Evolutionary conservation across 208 protist genomes (phyloP).

Genomic region (Chromosphaera perkinsii): DNA sequence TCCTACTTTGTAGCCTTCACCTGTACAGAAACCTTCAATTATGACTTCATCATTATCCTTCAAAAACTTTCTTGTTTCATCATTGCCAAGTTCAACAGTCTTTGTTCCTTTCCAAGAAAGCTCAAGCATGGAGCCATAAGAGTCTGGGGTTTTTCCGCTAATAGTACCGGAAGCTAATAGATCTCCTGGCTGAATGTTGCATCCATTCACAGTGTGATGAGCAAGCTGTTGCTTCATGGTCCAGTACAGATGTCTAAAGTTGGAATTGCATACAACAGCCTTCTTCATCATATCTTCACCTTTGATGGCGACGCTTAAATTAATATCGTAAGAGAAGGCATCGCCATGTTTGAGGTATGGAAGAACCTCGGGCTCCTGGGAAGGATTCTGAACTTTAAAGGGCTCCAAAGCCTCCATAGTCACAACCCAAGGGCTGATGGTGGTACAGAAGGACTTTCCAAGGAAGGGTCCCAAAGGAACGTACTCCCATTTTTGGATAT

Average conservation of each 20-base stretch:
- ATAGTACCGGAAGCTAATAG: constrained; percentile 75
- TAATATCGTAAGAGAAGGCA: constrained; percentile 52
- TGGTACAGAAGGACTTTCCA: constrained; percentile 72
- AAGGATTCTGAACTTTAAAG: constrained; percentile 46
- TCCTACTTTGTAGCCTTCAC: constrained; percentile 63
- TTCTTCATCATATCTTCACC: background rate
- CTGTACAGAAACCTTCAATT: constrained; percentile 58
- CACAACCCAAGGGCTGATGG: constrained; percentile 81
- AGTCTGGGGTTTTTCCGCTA: constrained; percentile 50
- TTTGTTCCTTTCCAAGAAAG: constrained; percentile 66
- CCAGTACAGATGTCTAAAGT: constrained; percentile 78
- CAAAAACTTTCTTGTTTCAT: constrained; percentile 65
- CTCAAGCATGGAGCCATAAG: constrained; percentile 73
- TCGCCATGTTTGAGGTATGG: constrained; percentile 55
- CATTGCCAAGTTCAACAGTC: constrained; percentile 47
- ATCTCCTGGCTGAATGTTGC: constrained; percentile 72
- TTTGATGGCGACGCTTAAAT: constrained; percentile 47
- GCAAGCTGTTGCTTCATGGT: constrained; percentile 71
- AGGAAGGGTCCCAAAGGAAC: constrained; percentile 79
- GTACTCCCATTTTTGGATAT: constrained; percentile 78
- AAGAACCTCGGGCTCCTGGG: constrained; percentile 56
- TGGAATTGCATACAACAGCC: constrained; percentile 48
- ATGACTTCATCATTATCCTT: constrained; percentile 69
- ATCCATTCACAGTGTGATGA: constrained; percentile 75
- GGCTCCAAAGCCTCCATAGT: constrained; percentile 70